Percentiles rank a stretch among this genome's conserved stretches.
Evolutionary conservation across 2,329 filamentous ascomycete species (phyloP).

Genomic region (Xylariomycetidae sp.): DNA sequence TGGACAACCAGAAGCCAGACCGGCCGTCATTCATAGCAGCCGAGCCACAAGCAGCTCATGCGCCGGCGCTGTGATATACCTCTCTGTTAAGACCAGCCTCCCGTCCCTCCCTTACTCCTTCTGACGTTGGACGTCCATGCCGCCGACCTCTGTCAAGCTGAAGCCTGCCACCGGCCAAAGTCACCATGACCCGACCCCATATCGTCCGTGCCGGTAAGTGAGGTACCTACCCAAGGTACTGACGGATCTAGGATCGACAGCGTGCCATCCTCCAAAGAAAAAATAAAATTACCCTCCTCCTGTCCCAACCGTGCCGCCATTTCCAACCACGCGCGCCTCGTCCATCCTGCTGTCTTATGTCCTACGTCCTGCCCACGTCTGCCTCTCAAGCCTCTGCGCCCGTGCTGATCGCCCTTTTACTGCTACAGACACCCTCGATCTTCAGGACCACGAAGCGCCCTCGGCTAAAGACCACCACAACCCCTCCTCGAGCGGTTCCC

Average conservation of each 20-base stretch:
- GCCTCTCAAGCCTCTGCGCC: slow-evolving; percentile 1
- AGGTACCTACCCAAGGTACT: too few species aligned
- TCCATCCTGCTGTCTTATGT: slow-evolving; percentile 1
- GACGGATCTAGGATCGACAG: slow-evolving; percentile 6
- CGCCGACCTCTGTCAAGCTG: slow-evolving; percentile 13
- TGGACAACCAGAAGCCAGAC: too few species aligned
- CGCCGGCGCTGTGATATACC: too few species aligned
- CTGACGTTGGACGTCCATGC: slow-evolving; percentile 22
- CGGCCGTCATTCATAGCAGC: too few species aligned
- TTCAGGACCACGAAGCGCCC: slow-evolving; percentile 76
- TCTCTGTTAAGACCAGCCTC: too few species aligned
- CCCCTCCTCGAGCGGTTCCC: slow-evolving; percentile 38
- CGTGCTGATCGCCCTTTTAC: slow-evolving; percentile 22
- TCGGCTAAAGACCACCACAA: slow-evolving; percentile 77
- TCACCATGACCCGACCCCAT: slow-evolving; percentile 55
- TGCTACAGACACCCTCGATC: slow-evolving; percentile 79
- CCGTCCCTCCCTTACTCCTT: too few species aligned
- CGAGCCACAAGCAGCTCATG: too few species aligned
- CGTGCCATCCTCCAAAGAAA: slow-evolving; percentile 12
- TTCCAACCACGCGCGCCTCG: too few species aligned
- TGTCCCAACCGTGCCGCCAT: too few species aligned
- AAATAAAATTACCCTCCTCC: slow-evolving; percentile 20
- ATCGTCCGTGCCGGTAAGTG: slow-evolving; percentile 56
- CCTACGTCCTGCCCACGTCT: slow-evolving; percentile 6
- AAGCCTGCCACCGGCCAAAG: slow-evolving; percentile 29